Conservation (phyloP, 305 asterid genomes). For the Rubia peregrina region DNA sequence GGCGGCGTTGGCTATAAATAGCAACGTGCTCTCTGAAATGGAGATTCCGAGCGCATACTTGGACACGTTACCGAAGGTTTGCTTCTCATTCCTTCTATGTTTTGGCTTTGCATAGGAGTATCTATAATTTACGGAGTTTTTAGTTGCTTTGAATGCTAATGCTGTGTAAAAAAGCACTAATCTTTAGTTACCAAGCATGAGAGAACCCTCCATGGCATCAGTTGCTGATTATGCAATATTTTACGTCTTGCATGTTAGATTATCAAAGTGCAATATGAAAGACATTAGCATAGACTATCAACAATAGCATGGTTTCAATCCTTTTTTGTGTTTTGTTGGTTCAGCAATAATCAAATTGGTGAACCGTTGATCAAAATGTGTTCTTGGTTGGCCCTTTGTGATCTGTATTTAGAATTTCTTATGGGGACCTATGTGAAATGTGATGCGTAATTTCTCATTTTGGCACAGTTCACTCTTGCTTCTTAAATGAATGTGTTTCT, state of each 20-base stretch:
- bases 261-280: not conserved
- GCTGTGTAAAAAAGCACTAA: not conserved
- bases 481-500: not conserved
- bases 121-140: too few species aligned
- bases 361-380: not conserved
- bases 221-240: too few species aligned
- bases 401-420: not conserved
- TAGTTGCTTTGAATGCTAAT: not conserved
- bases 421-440: not conserved
- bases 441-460: conserved; percentile 5
- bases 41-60: conserved; percentile 76
- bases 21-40: conserved; percentile 86
- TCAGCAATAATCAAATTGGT: not conserved
- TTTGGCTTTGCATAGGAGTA: not conserved
- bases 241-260: too few species aligned
- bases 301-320: not conserved
- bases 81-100: not conserved
- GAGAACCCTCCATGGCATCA: not conserved
- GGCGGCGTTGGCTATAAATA: conserved; percentile 90
- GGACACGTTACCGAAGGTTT: conserved; percentile 82
- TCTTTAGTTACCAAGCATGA: not conserved
- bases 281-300: not conserved
- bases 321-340: not conserved
- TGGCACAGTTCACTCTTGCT: conserved; percentile 6
- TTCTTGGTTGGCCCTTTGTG: not conserved